Conservation (phyloP, 306 rosid species). For the Acacia crassicarpa region DNA sequence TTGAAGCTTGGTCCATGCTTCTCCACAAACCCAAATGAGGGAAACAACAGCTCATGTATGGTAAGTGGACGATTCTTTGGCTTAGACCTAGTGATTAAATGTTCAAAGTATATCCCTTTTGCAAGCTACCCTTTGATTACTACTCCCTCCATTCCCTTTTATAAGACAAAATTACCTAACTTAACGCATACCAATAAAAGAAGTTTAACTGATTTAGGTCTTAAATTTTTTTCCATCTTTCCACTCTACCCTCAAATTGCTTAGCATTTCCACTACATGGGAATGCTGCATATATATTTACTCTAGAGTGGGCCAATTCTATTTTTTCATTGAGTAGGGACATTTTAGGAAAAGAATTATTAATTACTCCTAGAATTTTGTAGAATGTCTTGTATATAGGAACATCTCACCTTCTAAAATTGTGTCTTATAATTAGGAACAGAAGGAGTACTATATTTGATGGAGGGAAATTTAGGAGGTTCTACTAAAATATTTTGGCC, state of each 20-base stretch:
- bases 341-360: not conserved
- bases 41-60: constrained; percentile 75
- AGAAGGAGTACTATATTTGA: not conserved
- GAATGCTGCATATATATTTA: not conserved
- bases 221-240: not conserved
- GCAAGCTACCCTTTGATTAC: not conserved
- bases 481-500: not conserved
- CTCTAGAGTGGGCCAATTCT: not conserved
- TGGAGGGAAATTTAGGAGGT: not conserved
- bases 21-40: constrained; percentile 77
- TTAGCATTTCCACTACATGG: not conserved
- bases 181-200: not conserved
- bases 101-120: constrained; percentile 11
- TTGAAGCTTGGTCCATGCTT: constrained; percentile 76
- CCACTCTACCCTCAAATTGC: not conserved
- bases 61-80: constrained; percentile 54
- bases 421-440: too few species aligned
- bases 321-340: not conserved
- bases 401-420: not conserved
- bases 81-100: constrained; percentile 24
- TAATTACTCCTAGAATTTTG: not conserved
- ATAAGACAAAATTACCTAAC: not conserved
- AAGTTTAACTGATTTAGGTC: not conserved
- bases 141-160: not conserved
- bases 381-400: not conserved